Percentiles rank a stretch among this genome's conserved stretches.
Evolutionary conservation across 1,284 basidiomycete species (phyloP).

Genomic region (Tilletiopsis washingtonensis): DNA sequence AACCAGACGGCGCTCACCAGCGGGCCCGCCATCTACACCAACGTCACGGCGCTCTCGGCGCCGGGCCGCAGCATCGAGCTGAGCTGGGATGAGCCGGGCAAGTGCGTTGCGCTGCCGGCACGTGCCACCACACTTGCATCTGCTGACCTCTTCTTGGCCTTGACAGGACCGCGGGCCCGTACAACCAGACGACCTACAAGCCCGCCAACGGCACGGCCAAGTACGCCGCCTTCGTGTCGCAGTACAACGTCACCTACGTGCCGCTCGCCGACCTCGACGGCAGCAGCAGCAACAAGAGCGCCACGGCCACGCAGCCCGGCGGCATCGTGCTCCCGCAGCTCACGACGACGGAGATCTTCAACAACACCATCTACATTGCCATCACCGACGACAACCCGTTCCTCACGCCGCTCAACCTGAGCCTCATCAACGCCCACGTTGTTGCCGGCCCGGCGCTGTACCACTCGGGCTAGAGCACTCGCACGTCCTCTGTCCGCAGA

Average conservation of each 20-base stretch:
- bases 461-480: conserved; percentile 20
- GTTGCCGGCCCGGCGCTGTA: conserved; percentile 33
- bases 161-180: conserved; percentile 27
- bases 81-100: conserved; percentile 22
- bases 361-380: conserved; percentile 28
- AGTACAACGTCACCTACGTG: conserved; percentile 32
- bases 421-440: conserved; percentile 24
- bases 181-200: conserved; percentile 23
- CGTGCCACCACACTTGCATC: too few species aligned
- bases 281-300: conserved; percentile 21
- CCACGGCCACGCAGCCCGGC: conserved; percentile 26
- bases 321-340: conserved; percentile 13
- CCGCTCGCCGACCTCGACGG: conserved; percentile 24
- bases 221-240: conserved; percentile 28
- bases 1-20: conserved; percentile 18
- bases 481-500: neutral
- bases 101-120: too few species aligned
- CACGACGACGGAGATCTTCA: conserved; percentile 15
- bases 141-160: too few species aligned
- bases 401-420: conserved; percentile 24
- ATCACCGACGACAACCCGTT: conserved; percentile 16
- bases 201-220: conserved; percentile 17
- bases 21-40: conserved; percentile 26
- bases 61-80: conserved; percentile 20
- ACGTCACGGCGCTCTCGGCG: conserved; percentile 22